phyloP scores from a whole-genome alignment of 1,284 basidiomycete species.

The Gymnopus androsaceus region DNA sequence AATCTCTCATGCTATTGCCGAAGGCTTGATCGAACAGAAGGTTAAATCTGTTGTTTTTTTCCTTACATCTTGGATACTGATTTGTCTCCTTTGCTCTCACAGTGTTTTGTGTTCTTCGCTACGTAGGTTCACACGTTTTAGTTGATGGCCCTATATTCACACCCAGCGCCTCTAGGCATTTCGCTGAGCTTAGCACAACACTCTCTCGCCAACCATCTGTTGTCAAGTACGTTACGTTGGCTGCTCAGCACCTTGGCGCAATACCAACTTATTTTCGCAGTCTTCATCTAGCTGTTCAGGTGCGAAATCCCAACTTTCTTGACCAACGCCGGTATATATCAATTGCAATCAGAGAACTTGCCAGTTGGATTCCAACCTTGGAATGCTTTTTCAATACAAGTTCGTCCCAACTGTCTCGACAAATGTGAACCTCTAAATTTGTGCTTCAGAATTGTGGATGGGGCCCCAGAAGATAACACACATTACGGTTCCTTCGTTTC shows the following conservation, averaged over 20 bases:
- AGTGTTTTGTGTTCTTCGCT: slow-evolving; percentile 88
- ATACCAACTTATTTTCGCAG: slow-evolving; percentile 37
- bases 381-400: slow-evolving; percentile 82
- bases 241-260: slow-evolving; percentile 17
- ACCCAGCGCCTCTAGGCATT: slow-evolving; percentile 53
- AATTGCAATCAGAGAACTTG: slow-evolving; percentile 46
- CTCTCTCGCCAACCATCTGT: slow-evolving; percentile 73
- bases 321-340: not conserved
- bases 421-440: not conserved
- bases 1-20: slow-evolving; percentile 90
- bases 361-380: slow-evolving; percentile 56
- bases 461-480: slow-evolving; percentile 53
- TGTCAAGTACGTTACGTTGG: slow-evolving; percentile 57
- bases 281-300: slow-evolving; percentile 82
- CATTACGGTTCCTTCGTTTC: slow-evolving; percentile 56
- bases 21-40: slow-evolving; percentile 76
- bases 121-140: slow-evolving; percentile 54
- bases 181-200: slow-evolving; percentile 66
- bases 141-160: not conserved
- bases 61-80: not conserved
- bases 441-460: slow-evolving; percentile 63
- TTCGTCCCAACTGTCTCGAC: slow-evolving; percentile 30
- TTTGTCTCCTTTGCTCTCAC: not conserved
- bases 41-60: slow-evolving; percentile 39
- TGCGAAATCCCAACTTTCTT: slow-evolving; percentile 31